phyloP scores from a whole-genome alignment of 1,139 yeast species.

The Geotrichum aggregatum region DNA sequence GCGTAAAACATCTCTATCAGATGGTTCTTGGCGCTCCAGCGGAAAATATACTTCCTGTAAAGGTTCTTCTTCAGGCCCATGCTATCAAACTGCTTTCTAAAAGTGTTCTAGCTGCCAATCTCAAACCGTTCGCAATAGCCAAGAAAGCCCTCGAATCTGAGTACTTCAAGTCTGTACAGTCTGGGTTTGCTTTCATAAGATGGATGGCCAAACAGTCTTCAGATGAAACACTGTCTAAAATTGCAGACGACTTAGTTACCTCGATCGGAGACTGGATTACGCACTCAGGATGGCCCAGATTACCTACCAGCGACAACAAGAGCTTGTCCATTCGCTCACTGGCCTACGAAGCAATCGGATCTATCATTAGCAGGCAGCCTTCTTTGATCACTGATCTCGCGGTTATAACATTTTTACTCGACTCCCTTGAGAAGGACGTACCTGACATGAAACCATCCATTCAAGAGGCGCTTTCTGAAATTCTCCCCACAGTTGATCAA shows the following conservation, averaged over 20 bases:
- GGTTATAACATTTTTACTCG: conserved; percentile 59
- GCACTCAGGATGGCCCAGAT: conserved; percentile 39
- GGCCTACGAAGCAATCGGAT: conserved; percentile 76
- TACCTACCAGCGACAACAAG: conserved; percentile 31
- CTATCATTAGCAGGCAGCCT: conserved; percentile 52
- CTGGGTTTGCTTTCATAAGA: conserved; percentile 58
- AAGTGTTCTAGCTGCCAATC: conserved; percentile 49
- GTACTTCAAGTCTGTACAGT: conserved; percentile 45
- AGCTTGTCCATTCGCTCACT: conserved; percentile 48
- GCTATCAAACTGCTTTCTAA: conserved; percentile 51
- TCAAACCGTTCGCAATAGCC: conserved; percentile 39
- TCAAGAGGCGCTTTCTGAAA: conserved; percentile 65
- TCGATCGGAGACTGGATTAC: conserved; percentile 30
- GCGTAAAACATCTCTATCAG: conserved; percentile 46
- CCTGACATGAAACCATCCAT: conserved; percentile 62
- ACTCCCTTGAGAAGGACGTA: conserved; percentile 64
- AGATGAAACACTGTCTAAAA: conserved; percentile 22
- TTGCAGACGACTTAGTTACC: conserved; percentile 26
- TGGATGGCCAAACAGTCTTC: conserved; percentile 43
- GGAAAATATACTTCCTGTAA: conserved; percentile 49
- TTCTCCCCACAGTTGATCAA: conserved; percentile 49
- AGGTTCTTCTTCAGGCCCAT: conserved; percentile 53
- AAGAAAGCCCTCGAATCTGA: conserved; percentile 57
- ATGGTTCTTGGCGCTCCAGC: conserved; percentile 43
- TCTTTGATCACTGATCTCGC: conserved; percentile 38